Conservation (phyloP, 805 yeast genomes). For the Yamadazyma olivae region DNA sequence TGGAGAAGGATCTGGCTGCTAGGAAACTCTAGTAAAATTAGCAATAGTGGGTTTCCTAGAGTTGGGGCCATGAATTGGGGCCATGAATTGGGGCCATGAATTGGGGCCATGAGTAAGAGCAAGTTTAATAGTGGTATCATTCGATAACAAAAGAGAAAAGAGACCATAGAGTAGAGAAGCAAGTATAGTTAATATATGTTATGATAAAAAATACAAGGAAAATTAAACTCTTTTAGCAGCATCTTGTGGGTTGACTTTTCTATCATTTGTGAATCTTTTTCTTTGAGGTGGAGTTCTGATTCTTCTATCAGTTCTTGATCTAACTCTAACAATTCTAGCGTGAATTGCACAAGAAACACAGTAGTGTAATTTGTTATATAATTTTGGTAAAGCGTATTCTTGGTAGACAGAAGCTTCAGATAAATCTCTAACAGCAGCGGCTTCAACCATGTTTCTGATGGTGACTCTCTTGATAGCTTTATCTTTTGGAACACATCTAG, state of each 20-base stretch:
- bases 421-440: constrained; percentile 99
- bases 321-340: constrained; percentile 99
- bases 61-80: no score
- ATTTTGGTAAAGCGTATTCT: constrained; percentile 99
- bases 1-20: no score
- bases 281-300: constrained; percentile 98
- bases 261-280: constrained; percentile 96
- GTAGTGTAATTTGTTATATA: constrained; percentile 99
- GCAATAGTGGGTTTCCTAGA: no score
- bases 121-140: no score
- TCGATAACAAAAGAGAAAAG: no score
- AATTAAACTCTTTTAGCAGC: constrained; percentile 90
- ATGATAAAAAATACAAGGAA: background rate
- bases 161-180: no score
- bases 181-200: no score
- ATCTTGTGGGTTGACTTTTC: constrained; percentile 93
- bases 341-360: constrained; percentile 99
- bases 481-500: constrained; percentile 99
- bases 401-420: constrained; percentile 99
- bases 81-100: no score
- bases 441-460: constrained; percentile 99
- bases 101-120: no score
- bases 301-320: constrained; percentile 99
- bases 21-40: no score
- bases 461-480: constrained; percentile 99